A percentile compares a stretch with the other conserved stretches of the same genome.
Evolutionary conservation across 352 stramenopile species (phyloP).

Genomic region (Phytophthora hibernalis): DNA sequence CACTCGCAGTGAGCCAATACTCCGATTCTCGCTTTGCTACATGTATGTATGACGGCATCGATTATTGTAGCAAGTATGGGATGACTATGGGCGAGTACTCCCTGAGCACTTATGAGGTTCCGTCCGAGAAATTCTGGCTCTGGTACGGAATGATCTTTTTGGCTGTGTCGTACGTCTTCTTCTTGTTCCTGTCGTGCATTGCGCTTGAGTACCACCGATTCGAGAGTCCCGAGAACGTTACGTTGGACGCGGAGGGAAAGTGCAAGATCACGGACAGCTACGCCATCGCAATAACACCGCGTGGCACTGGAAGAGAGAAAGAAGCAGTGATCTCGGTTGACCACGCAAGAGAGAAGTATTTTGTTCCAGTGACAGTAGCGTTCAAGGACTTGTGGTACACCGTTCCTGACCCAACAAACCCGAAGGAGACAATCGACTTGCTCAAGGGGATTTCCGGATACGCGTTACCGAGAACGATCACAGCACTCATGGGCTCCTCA

Average conservation of each 20-base stretch:
- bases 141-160: constrained; percentile 24
- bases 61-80: constrained; percentile 28
- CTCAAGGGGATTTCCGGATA: constrained; percentile 60
- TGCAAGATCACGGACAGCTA: constrained; percentile 8
- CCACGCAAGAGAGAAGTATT: constrained; percentile 14
- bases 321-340: constrained; percentile 2
- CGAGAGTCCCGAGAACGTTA: constrained; percentile 34
- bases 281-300: constrained; percentile 10
- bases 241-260: constrained; percentile 11
- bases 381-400: constrained; percentile 63
- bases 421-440: constrained; percentile 46
- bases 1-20: constrained; percentile 37
- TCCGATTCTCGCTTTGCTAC: constrained; percentile 7
- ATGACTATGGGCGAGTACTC: constrained; percentile 22
- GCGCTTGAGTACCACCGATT: constrained; percentile 30
- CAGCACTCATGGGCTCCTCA: constrained; percentile 69
- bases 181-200: constrained; percentile 38
- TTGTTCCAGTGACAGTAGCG: constrained; percentile 47
- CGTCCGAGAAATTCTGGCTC: constrained; percentile 22
- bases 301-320: background rate
- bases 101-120: constrained; percentile 31
- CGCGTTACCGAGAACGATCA: constrained; percentile 54
- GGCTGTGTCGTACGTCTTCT: constrained; percentile 24
- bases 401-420: constrained; percentile 35
- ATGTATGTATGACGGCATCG: background rate